A percentile compares a stretch with the other conserved stretches of the same genome.
These are phyloP conservation scores for Fusarium coicis DNA, from an alignment of 2,329 filamentous ascomycete species.

Conservation along the genomic window DNA sequence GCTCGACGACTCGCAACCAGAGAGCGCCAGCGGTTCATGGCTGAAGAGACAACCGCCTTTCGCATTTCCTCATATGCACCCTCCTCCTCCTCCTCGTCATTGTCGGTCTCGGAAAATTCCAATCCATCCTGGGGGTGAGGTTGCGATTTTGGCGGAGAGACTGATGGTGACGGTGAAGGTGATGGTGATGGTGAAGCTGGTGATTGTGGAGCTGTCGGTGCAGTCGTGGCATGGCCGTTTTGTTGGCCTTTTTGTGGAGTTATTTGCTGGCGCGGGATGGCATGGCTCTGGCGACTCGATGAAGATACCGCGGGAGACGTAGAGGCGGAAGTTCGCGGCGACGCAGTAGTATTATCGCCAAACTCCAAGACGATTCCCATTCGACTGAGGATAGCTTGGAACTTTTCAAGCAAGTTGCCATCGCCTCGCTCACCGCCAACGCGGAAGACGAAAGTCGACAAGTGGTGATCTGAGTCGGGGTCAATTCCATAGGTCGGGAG, in stretches of 20 bases:
- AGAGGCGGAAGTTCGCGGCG: constrained; percentile 39
- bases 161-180: constrained; percentile 3
- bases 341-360: constrained; percentile 50
- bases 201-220: constrained; percentile 1
- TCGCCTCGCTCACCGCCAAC: constrained; percentile 74
- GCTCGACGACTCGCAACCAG: constrained; percentile 30
- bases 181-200: constrained; percentile 4
- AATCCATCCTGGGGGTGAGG: constrained; percentile 7
- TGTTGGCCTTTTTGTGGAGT: constrained; percentile 2
- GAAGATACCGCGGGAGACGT: constrained; percentile 38
- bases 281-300: constrained; percentile 32
- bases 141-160: background rate
- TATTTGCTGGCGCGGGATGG: background rate
- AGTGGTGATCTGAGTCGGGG: constrained; percentile 78
- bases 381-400: constrained; percentile 72
- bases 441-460: constrained; percentile 82
- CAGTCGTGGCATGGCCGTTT: constrained; percentile 12
- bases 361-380: constrained; percentile 80
- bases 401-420: constrained; percentile 72
- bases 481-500: constrained; percentile 77
- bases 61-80: constrained; percentile 27
- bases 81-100: constrained; percentile 29
- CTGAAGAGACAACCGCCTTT: constrained; percentile 36
- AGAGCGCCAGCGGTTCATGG: constrained; percentile 41
- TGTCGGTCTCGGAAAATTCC: constrained; percentile 9